Evolutionary conservation across 345 rosid genomes (phyloP).

Genomic region (Hevea brasiliensis): DNA sequence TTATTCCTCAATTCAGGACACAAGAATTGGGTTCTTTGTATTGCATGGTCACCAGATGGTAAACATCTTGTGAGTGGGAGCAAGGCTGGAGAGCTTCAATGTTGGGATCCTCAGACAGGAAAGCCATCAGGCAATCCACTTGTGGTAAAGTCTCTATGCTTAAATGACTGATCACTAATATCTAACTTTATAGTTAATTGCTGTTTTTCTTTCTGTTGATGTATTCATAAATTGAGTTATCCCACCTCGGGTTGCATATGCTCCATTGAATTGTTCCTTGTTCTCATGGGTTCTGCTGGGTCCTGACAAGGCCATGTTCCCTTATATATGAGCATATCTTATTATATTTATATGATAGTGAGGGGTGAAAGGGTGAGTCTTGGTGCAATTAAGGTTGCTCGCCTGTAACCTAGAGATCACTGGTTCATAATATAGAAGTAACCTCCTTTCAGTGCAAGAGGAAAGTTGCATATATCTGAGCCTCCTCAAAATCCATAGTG

Average conservation of each 20-base stretch:
- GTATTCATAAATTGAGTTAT: background rate
- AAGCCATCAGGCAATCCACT: conserved; percentile 69
- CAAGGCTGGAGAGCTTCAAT: conserved; percentile 77
- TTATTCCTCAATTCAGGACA: conserved; percentile 56
- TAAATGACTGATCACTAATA: conserved; percentile 14
- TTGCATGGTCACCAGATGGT: conserved; percentile 97
- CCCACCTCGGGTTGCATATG: background rate
- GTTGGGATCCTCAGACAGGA: conserved; percentile 87
- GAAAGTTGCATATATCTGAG: no score
- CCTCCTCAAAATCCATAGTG: no score
- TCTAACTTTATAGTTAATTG: no score
- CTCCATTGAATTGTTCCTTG: background rate
- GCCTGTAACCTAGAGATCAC: no score
- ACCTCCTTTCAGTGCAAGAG: no score
- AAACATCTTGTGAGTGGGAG: conserved; percentile 91
- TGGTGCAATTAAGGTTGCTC: no score
- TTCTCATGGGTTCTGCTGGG: background rate
- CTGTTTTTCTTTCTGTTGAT: no score
- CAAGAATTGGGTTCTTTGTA: conserved; percentile 91
- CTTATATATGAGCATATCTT: no score
- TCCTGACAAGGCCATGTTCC: no score
- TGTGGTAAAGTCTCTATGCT: conserved; percentile 41
- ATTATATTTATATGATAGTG: no score
- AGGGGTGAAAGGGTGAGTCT: no score
- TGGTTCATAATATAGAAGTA: no score